Evolutionary conservation across 176 grass and related monocot species (phyloP).

Genomic region (Canna indica): DNA sequence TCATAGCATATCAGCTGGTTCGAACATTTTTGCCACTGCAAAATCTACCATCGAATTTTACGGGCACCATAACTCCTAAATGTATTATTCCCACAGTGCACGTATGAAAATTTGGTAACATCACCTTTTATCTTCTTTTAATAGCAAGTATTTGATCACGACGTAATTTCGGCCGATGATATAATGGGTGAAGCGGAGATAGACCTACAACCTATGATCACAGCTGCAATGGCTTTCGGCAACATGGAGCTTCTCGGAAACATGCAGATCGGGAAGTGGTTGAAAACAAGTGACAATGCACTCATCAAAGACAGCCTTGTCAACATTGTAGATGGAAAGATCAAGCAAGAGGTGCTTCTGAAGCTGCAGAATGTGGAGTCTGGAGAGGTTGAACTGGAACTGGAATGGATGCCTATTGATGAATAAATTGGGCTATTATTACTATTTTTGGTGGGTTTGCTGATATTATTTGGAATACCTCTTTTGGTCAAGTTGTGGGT

Average conservation of each 20-base stretch:
- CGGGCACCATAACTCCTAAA: neutral
- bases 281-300: conserved; percentile 49
- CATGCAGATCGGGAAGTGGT: conserved; percentile 72
- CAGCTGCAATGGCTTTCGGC: conserved; percentile 37
- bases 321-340: conserved; percentile 40
- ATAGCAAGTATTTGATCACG: conserved; percentile 68
- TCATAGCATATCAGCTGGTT: too few species aligned
- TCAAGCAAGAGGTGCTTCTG: conserved; percentile 47
- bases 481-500: too few species aligned
- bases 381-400: conserved; percentile 44
- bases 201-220: conserved; percentile 65
- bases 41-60: neutral
- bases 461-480: too few species aligned
- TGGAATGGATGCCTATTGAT: conserved; percentile 69
- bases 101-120: too few species aligned
- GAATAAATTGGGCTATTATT: conserved; percentile 22
- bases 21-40: neutral
- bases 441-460: too few species aligned
- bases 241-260: conserved; percentile 37
- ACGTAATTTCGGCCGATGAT: conserved; percentile 53
- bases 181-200: conserved; percentile 69
- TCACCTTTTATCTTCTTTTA: conserved; percentile 3
- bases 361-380: conserved; percentile 65
- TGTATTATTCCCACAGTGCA: too few species aligned
- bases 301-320: conserved; percentile 45